phyloP scores from a whole-genome alignment of 2,329 filamentous ascomycete genomes.

The Simplicillium aogashimaense region DNA sequence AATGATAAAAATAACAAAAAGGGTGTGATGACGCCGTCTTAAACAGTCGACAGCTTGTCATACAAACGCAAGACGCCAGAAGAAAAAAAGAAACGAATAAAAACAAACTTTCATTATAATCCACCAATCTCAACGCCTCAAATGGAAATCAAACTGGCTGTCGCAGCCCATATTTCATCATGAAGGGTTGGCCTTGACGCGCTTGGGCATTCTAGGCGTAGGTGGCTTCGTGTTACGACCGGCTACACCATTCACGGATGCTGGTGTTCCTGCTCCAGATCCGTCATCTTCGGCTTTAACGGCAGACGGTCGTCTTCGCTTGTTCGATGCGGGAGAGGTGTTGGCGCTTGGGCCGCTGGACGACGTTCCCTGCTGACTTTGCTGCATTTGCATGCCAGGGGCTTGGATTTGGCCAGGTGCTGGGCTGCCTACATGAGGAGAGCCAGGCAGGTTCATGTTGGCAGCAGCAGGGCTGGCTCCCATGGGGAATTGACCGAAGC shows the following conservation, averaged over 20 bases:
- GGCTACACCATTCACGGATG: conserved; percentile 39
- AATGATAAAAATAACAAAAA: too few relatives aligned
- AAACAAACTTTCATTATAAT: background rate
- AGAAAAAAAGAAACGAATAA: background rate
- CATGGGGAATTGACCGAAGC: conserved; percentile 47
- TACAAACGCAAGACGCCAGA: too few relatives aligned
- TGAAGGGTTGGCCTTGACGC: conserved; percentile 36
- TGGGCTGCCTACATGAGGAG: conserved; percentile 51
- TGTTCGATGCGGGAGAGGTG: conserved; percentile 53
- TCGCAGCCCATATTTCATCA: conserved; percentile 9
- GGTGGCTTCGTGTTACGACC: conserved; percentile 39
- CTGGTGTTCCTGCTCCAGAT: conserved; percentile 38
- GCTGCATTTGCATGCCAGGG: conserved; percentile 56
- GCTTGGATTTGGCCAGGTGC: conserved; percentile 54
- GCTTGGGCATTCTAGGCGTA: conserved; percentile 48
- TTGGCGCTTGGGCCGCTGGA: conserved; percentile 59
- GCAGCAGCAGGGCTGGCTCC: conserved; percentile 48
- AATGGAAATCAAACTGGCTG: conserved; percentile 18
- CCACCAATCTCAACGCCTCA: background rate
- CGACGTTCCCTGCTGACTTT: conserved; percentile 57
- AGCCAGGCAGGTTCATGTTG: conserved; percentile 53
- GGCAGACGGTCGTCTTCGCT: conserved; percentile 45
- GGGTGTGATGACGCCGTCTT: too few relatives aligned
- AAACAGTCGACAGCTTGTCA: too few relatives aligned
- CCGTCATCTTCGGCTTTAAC: conserved; percentile 49